Evolutionary conservation across 495 filamentous ascomycete genomes (phyloP).

Genomic region (Penicillium crystallinum): DNA sequence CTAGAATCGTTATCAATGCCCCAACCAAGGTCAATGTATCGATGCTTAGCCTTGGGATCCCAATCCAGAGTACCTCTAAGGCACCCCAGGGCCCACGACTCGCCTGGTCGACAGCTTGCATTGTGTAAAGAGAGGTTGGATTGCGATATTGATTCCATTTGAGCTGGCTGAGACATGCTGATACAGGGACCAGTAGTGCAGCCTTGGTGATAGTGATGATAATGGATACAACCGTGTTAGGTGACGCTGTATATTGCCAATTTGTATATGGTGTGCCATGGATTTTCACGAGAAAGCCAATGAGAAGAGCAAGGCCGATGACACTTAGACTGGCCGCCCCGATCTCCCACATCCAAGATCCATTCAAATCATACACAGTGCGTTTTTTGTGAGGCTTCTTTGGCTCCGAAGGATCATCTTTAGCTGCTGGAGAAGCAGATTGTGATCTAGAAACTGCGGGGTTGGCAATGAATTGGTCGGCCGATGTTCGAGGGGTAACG

Average conservation of each 20-base stretch:
- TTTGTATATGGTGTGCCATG: not conserved
- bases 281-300: constrained; percentile 3
- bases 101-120: constrained; percentile 10
- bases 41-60: not conserved
- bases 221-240: constrained; percentile 5
- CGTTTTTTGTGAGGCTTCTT: no score
- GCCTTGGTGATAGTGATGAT: constrained; percentile 8
- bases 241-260: constrained; percentile 6
- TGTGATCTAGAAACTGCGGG: no score
- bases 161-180: constrained; percentile 9
- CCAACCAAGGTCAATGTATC: not conserved
- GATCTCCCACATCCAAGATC: constrained; percentile 10
- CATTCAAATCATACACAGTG: no score
- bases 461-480: no score
- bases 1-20: not conserved
- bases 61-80: not conserved
- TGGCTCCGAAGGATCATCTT: no score
- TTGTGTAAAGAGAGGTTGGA: not conserved
- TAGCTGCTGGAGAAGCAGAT: no score
- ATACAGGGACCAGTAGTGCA: constrained; percentile 2
- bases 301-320: not conserved
- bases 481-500: no score
- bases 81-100: constrained; percentile 8
- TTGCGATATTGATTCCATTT: constrained; percentile 7
- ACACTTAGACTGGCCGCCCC: not conserved